Percentiles rank a stretch among this genome's conserved stretches.
Conservation (phyloP, 805 yeast genomes). For the Wickerhamiella australiensis region DNA sequence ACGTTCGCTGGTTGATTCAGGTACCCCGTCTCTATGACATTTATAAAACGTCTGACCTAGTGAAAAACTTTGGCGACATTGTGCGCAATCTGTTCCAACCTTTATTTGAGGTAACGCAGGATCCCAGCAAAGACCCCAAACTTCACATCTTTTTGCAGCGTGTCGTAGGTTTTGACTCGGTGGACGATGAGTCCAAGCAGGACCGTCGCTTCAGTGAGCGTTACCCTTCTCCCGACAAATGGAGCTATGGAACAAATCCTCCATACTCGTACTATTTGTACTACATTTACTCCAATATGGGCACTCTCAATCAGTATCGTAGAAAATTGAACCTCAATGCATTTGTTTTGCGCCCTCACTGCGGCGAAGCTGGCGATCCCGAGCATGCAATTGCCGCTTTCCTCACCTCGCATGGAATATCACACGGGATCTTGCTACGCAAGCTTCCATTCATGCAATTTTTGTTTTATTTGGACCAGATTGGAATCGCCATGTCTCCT, state of each 20-base stretch:
- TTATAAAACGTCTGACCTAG: constrained; percentile 65
- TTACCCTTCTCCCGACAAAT: constrained; percentile 72
- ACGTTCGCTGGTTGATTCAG: constrained; percentile 94
- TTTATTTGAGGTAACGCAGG: constrained; percentile 72
- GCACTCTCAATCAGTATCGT: constrained; percentile 80
- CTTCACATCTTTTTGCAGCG: constrained; percentile 77
- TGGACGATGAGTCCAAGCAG: constrained; percentile 90
- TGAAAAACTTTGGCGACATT: constrained; percentile 61
- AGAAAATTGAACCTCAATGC: constrained; percentile 65
- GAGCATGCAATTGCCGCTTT: constrained; percentile 89
- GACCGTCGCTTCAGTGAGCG: constrained; percentile 74
- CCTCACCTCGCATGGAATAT: constrained; percentile 78
- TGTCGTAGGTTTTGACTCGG: constrained; percentile 95
- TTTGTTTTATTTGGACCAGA: constrained; percentile 82
- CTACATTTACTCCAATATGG: constrained; percentile 74
- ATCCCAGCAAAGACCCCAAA: constrained; percentile 85
- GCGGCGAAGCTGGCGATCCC: constrained; percentile 99
- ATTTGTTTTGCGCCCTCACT: constrained; percentile 91
- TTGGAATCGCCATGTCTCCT: constrained; percentile 98
- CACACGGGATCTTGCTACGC: constrained; percentile 88
- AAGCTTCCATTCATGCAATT: constrained; percentile 93
- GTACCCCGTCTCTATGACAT: constrained; percentile 88
- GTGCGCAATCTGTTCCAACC: constrained; percentile 74
- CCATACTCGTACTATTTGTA: constrained; percentile 96
- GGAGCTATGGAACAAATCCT: constrained; percentile 74